Base-by-base conservation (phyloP, 2,329 filamentous ascomycete genomes). In the Talaromyces sp. region DNA sequence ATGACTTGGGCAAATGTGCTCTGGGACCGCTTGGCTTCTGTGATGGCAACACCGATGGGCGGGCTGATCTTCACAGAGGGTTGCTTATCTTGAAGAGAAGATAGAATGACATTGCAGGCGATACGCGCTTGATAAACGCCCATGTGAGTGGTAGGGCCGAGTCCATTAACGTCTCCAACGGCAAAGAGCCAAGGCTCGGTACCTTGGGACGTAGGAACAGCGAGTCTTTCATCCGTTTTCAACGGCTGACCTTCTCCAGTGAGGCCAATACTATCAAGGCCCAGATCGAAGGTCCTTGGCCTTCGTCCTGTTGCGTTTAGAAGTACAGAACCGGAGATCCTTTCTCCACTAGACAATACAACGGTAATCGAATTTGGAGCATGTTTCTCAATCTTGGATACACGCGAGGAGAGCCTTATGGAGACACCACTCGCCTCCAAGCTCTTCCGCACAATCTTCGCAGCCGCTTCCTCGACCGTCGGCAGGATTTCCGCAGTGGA, bases 101-200 rank as follows among this genome's bases (percentile, higher is more conserved):
- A 54, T 11, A 54, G n/a, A 35, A 54, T 54, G 27, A 54, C 50
- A 54, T 54, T 54, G 27, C 50, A 8, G 31, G 50, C 50, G 11
- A 54, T 54, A 9, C 50, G 50, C 27, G 27, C 27, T 8, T 54
- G 27, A 54, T 54, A 54, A 54, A 54, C 24, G 24, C 50, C 50
- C 50, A 54, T 54, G 31, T 54, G 50, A 54, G 50, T 54, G 50
- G 50, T 54, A 33, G 50, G 50, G n/a, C 5, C 24, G 35, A 54
- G 50, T 2, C 27, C 50, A 54, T 54, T 54, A 27, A 54, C 50
- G 31, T 54, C 50, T 31, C 50, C 50, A 33, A 54, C 16, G 13
- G 50, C 50, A 33, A 54, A 54, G 1, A 54, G 50, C 50, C 50
- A 54, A 33, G 50, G 27, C 24, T 54, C 50, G 11, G 24, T 54